Evolutionary conservation across 129 eudicot species (phyloP).

Genomic region (Cynara cardunculus): DNA sequence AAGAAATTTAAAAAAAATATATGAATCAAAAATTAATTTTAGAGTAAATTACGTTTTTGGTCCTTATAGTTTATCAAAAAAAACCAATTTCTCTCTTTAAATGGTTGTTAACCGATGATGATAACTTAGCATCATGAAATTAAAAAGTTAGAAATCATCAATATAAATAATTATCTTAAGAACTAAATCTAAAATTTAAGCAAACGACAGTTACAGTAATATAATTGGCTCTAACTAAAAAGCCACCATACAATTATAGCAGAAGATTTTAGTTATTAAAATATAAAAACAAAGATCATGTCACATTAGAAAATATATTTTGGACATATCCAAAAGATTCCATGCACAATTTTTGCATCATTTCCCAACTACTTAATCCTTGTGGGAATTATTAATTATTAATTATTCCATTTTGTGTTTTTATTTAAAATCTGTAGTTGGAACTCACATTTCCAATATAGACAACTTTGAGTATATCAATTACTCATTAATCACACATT

Average conservation of each 20-base stretch:
- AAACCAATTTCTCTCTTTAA: no score
- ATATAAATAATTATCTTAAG: no score
- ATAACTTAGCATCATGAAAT: no score
- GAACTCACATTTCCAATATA: neutral
- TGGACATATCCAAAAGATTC: neutral
- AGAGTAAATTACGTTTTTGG: no score
- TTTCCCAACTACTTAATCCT: neutral
- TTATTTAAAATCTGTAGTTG: neutral
- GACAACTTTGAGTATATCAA: neutral
- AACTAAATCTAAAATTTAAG: no score
- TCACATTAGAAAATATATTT: neutral
- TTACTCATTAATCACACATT: neutral
- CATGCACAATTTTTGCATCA: neutral
- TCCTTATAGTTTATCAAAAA: no score
- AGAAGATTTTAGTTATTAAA: neutral
- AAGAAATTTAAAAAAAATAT: no score
- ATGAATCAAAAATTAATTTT: no score
- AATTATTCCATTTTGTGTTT: neutral
- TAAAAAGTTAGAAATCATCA: no score
- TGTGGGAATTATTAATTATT: neutral
- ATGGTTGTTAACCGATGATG: no score
- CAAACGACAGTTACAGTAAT: no score
- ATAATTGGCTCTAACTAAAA: no score
- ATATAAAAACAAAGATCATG: neutral
- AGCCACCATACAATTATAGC: neutral